These are phyloP conservation scores for Phialophora chinensis DNA, from an alignment of 2,329 filamentous ascomycete genomes.

Conservation along the genomic window DNA sequence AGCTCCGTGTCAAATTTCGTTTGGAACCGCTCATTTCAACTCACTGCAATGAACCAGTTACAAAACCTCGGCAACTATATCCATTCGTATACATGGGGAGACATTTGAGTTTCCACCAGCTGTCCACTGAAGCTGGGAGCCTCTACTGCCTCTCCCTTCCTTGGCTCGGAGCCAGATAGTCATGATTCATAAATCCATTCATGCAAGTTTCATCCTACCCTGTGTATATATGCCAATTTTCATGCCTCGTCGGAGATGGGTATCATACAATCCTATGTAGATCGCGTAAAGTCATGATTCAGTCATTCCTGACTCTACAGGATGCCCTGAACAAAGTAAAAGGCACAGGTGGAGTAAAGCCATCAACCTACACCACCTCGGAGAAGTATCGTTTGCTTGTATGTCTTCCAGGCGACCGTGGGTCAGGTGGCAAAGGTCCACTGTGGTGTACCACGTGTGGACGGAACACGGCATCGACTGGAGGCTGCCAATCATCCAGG, in stretches of 20 bases:
- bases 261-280: slow-evolving; percentile 26
- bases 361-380: slow-evolving; percentile 34
- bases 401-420: slow-evolving; percentile 35
- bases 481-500: slow-evolving; percentile 88
- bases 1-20: neutral
- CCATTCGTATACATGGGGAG: slow-evolving; percentile 4
- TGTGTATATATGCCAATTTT: slow-evolving; percentile 9
- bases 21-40: neutral
- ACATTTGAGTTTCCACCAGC: neutral
- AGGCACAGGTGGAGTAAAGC: neutral
- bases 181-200: slow-evolving; percentile 3
- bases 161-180: neutral
- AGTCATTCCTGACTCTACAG: neutral
- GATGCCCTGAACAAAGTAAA: slow-evolving; percentile 1
- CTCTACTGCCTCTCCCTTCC: neutral
- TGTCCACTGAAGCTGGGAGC: neutral
- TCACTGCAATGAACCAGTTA: neutral
- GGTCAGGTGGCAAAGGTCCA: slow-evolving; percentile 34
- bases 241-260: slow-evolving; percentile 20
- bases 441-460: slow-evolving; percentile 89
- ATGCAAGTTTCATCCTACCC: neutral
- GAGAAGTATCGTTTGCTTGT: slow-evolving; percentile 41
- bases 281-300: slow-evolving; percentile 15
- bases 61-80: slow-evolving; percentile 2
- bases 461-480: slow-evolving; percentile 86